Evolutionary conservation across 2,329 filamentous ascomycete species (phyloP).

Genomic region (Sporothrix protearum): DNA sequence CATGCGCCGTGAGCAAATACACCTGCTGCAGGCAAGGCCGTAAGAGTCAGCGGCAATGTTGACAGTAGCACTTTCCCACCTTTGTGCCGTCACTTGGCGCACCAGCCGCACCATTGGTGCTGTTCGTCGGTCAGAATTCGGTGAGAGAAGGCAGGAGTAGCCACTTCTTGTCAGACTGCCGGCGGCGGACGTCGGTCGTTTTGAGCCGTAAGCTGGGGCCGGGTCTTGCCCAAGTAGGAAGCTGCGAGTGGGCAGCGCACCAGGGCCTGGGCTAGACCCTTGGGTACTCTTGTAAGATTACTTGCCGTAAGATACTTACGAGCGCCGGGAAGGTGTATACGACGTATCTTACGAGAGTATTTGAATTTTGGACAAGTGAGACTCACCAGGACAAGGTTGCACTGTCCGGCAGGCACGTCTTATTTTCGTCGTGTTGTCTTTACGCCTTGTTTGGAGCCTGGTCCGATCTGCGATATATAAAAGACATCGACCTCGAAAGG

Average conservation of each 20-base stretch:
- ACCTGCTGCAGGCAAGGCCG: background rate
- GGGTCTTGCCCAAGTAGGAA: conserved; percentile 17
- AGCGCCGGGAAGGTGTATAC: background rate
- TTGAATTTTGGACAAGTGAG: background rate
- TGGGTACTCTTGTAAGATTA: background rate
- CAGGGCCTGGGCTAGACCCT: background rate
- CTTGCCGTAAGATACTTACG: background rate
- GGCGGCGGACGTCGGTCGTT: background rate
- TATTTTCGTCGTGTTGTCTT: background rate
- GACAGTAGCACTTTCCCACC: background rate
- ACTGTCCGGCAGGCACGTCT: background rate
- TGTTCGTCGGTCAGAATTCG: background rate
- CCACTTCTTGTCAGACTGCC: background rate
- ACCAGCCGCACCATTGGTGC: background rate
- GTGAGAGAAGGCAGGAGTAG: background rate
- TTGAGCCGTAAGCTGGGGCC: background rate
- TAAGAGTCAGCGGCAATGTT: background rate
- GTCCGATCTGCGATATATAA: background rate
- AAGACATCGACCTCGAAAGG: background rate
- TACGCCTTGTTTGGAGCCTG: background rate
- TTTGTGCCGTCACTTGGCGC: background rate
- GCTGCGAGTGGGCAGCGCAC: background rate
- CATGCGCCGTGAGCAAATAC: background rate
- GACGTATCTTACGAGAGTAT: background rate
- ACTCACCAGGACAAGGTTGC: background rate